Conservation (phyloP, 2,329 filamentous ascomycete species). For the Curvularia lunata region DNA sequence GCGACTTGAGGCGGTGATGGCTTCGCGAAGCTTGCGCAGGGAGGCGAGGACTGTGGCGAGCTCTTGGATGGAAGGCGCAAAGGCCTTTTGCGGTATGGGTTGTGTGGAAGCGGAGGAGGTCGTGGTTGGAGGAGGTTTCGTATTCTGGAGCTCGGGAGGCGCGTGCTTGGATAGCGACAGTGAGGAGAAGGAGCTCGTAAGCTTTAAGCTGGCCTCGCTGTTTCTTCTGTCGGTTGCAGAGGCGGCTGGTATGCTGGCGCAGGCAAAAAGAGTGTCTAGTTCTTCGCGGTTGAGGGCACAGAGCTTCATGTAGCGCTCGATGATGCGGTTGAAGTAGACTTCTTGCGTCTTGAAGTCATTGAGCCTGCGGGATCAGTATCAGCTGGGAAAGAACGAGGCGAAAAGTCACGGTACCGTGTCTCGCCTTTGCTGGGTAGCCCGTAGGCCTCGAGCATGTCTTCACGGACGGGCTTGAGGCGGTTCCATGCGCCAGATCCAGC, state of each 20-base stretch:
- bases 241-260: conserved; percentile 54
- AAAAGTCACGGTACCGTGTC: conserved; percentile 65
- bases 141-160: conserved; percentile 11
- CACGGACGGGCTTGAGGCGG: conserved; percentile 71
- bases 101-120: conserved; percentile 19
- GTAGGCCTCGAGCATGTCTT: conserved; percentile 79
- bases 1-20: conserved; percentile 78
- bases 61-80: conserved; percentile 55
- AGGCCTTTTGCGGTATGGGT: conserved; percentile 32
- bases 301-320: conserved; percentile 87
- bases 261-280: conserved; percentile 76
- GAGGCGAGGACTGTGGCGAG: conserved; percentile 79
- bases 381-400: neutral
- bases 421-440: conserved; percentile 93
- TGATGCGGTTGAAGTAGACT: conserved; percentile 83
- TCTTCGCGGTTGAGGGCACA: conserved; percentile 77
- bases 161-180: conserved; percentile 31
- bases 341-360: conserved; percentile 78
- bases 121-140: neutral
- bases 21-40: conserved; percentile 90
- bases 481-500: conserved; percentile 49
- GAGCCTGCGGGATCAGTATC: conserved; percentile 40
- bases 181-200: conserved; percentile 23
- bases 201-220: conserved; percentile 15
- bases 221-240: neutral